Base-by-base conservation (phyloP, 306 rosid genomes). In the Oxytropis ochrocephala region DNA sequence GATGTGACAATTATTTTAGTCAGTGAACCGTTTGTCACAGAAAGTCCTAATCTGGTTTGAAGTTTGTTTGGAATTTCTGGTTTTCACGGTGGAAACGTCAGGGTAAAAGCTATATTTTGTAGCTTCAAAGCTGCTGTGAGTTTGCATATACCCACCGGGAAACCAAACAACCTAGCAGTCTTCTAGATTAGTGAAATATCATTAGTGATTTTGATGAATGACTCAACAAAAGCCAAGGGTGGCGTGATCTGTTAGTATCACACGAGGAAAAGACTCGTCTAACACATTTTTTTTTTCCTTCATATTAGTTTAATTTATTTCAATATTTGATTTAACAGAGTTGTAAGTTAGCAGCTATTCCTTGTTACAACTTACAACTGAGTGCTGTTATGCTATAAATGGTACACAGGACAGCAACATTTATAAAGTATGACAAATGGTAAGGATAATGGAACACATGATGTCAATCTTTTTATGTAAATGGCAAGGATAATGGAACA, bases 1-100 rank as follows among this genome's bases (percentile, higher is more conserved):
- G 41, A 29, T 67, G 35, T 77, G 67, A 44, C 57, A 18, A 7
- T 51, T 68, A 17, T 33, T 52, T 30, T 19, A 13, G 66, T 35
- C 47, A 21, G 10, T n/a, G 74, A 74, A 19, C 76, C 64, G 49
- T 36, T 73, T 66, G 75, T 42, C 78, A 24, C 36, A 24, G 29
- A 24, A 24, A 24, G 3, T 24, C 29, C 29, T 24, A 24, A 24
- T 24, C 29, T 2, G 29, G 29, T 24, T 24, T 24, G 29, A 1
- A 21, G 27, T 21, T 1, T 2, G 27, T 21, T 21, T n/a, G n/a
- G n/a, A n/a, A n/a, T n/a, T n/a, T n/a, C n/a, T n/a, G n/a, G n/a
- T n/a, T n/a, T n/a, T n/a, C n/a, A n/a, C n/a, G n/a, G n/a, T n/a
- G n/a, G n/a, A n/a, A n/a, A n/a, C n/a, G n/a, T n/a, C n/a, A n/a